These are phyloP conservation scores for Lachancea nothofagi DNA, from an alignment of 805 yeast species.

Conservation along the genomic window DNA sequence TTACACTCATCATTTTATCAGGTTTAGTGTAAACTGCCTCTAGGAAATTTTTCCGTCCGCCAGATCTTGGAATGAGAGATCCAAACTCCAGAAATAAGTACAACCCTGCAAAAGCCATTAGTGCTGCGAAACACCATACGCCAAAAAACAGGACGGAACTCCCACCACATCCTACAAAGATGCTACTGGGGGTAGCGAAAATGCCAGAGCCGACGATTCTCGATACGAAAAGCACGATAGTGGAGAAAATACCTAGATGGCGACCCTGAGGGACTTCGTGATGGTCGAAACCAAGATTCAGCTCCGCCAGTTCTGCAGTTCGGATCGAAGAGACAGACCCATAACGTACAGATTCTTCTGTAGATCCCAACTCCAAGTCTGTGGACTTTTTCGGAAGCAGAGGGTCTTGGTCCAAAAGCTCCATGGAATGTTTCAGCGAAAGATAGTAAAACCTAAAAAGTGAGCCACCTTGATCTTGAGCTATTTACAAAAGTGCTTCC, in stretches of 20 bases:
- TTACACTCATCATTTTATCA: conserved; percentile 45
- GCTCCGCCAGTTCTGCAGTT: conserved; percentile 1
- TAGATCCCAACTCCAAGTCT: conserved; percentile 1
- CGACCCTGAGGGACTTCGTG: conserved; percentile 59
- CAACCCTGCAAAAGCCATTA: conserved; percentile 61
- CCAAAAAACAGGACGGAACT: conserved; percentile 53
- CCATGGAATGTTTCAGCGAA: no score
- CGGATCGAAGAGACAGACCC: conserved; percentile 8
- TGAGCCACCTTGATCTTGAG: no score
- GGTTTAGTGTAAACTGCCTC: conserved; percentile 65
- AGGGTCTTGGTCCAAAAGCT: neutral
- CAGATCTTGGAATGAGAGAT: conserved; percentile 63
- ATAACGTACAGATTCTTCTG: conserved; percentile 1
- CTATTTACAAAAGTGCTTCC: no score
- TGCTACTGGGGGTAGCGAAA: conserved; percentile 64
- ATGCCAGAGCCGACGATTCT: conserved; percentile 76
- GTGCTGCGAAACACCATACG: conserved; percentile 60
- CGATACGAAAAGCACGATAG: conserved; percentile 57
- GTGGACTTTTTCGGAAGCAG: neutral
- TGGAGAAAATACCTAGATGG: conserved; percentile 64
- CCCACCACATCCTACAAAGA: conserved; percentile 63
- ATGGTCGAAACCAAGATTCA: neutral
- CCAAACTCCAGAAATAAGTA: conserved; percentile 67
- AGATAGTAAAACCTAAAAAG: no score
- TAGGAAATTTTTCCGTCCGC: conserved; percentile 69